Evolutionary conservation across 148 eudicot genomes (phyloP).

Genomic region (Camellia sinensis): DNA sequence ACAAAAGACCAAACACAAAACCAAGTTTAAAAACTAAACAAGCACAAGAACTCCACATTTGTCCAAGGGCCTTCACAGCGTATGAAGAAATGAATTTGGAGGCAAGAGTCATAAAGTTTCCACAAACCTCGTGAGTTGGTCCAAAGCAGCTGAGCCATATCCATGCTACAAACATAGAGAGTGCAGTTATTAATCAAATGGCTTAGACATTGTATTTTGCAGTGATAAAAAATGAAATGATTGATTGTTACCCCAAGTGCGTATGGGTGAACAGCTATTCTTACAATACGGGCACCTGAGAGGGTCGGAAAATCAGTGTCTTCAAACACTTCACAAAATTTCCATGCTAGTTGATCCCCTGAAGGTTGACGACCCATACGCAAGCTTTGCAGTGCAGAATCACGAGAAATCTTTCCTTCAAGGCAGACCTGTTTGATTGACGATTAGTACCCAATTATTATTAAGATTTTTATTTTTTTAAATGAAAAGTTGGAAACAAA

Average conservation of each 20-base stretch:
- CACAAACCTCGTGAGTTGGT: constrained; percentile 61
- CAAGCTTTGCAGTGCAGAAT: constrained; percentile 63
- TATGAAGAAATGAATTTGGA: neutral
- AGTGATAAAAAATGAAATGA: neutral
- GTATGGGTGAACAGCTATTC: constrained; percentile 88
- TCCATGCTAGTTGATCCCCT: constrained; percentile 98
- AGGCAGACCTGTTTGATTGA: constrained; percentile 53
- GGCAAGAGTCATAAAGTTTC: neutral
- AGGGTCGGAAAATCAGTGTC: constrained; percentile 69
- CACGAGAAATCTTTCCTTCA: constrained; percentile 79
- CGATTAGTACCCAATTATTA: neutral
- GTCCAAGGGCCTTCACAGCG: neutral
- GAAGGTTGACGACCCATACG: constrained; percentile 58
- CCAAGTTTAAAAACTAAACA: too few species aligned
- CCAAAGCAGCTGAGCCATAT: constrained; percentile 86
- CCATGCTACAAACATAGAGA: constrained; percentile 53
- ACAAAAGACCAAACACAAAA: too few species aligned
- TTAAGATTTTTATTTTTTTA: neutral
- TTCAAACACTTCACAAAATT: constrained; percentile 66
- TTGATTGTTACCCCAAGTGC: constrained; percentile 66
- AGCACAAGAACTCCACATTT: too few species aligned
- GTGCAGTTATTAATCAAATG: neutral
- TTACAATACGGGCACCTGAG: constrained; percentile 89
- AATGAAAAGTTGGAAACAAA: neutral
- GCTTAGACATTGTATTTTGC: neutral